Base-by-base conservation (phyloP, 1,139 yeast species). In the Suhomyces chickasaworum region DNA sequence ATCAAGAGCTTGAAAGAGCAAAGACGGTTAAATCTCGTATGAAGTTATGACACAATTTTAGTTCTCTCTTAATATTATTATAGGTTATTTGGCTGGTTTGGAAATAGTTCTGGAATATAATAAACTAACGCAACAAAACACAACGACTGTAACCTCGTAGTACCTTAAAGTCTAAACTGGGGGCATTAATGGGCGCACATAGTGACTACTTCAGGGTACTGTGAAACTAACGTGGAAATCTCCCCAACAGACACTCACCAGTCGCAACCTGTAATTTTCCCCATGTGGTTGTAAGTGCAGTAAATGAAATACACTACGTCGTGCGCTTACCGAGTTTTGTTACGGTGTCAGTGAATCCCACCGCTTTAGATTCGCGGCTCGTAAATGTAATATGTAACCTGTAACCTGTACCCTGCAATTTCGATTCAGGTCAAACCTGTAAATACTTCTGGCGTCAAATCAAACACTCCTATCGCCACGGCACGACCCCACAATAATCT, bases 1-100 rank as follows among this genome's bases (percentile, higher is more conserved):
- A 81, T 89, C 43, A 81, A 72, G 57, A 61, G 65, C 42, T 69
- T 70, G 63, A 67, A 78, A 61, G 74, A 76, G 60, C 73, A 69
- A 42, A 61, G 66, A 49, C 50, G 66, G 32, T 56, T 66, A 48
- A 60, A 59, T 43, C 54, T 61, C 42, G 52, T 53, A 8, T 51
- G 46, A 36, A 20, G 37, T 30, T 27, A 37, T 21, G 31, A 32
- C 34, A 20, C 41, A 23, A 25, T 42, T 37, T 38, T 30, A 43
- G 34, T 42, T 42, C 43, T 39, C 32, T 35, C 20, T 39, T 39
- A 22, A 23, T 39, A 35, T 39, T 33, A 29, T 35, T 44, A 34
- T 23, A 40, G 40, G 39, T 37, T 42, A 37, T 23, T 29, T 37
- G 25, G 39, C 32, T 22, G 42, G 42, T 25, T 34, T 15, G 44